phyloP scores from a whole-genome alignment of 768 basidiomycete species.

The Hygrophoropsis aurantiaca region DNA sequence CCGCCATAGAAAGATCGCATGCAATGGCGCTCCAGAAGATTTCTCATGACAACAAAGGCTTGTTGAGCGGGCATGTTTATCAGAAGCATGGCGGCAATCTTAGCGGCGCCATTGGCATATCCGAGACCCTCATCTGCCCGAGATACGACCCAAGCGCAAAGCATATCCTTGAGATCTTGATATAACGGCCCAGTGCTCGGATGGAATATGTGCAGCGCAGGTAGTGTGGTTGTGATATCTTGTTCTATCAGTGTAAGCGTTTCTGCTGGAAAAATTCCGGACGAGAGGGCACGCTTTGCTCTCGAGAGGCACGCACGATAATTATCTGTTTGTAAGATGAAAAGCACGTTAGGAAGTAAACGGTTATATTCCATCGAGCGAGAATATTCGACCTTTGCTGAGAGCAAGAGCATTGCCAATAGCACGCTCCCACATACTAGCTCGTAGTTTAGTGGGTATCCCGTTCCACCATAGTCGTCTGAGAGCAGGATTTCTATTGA shows the following conservation, averaged over 20 bases:
- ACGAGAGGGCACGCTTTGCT: conserved; percentile 67
- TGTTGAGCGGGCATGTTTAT: conserved; percentile 76
- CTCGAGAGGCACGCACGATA: conserved; percentile 71
- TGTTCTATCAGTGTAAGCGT: conserved; percentile 66
- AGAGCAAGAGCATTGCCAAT: conserved; percentile 81
- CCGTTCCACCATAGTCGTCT: conserved; percentile 86
- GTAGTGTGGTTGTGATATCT: conserved; percentile 74
- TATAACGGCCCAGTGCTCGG: conserved; percentile 77
- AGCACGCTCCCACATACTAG: conserved; percentile 81
- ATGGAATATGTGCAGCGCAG: conserved; percentile 78
- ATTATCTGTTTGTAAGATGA: conserved; percentile 47
- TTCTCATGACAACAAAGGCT: conserved; percentile 82
- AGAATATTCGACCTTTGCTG: conserved; percentile 61
- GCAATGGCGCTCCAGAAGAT: conserved; percentile 83
- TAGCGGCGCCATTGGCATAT: conserved; percentile 67
- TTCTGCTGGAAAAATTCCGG: conserved; percentile 64
- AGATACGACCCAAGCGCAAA: conserved; percentile 86
- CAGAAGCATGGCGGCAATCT: conserved; percentile 83
- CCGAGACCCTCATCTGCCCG: conserved; percentile 81
- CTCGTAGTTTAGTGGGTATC: conserved; percentile 79
- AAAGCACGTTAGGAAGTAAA: conserved; percentile 2
- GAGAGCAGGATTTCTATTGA: conserved; percentile 61
- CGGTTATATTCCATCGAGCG: conserved; percentile 2
- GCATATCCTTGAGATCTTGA: conserved; percentile 77
- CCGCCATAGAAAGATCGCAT: conserved; percentile 84